Conservation (phyloP, 208 protist species). For the Crithidia bombi region DNA sequence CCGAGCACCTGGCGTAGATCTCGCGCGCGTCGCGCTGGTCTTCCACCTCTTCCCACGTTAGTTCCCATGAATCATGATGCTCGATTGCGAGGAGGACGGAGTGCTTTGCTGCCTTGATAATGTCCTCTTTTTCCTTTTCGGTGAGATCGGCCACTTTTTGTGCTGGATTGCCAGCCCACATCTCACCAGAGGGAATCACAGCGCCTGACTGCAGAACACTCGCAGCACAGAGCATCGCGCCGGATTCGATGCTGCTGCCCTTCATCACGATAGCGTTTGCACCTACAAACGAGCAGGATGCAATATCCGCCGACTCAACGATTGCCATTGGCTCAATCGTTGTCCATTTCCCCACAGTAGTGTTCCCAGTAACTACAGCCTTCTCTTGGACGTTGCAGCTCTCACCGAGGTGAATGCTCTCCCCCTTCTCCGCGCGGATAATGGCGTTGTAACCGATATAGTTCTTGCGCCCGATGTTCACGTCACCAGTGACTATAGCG, state of each 20-base stretch:
- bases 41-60: constrained; percentile 90
- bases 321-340: constrained; percentile 92
- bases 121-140: constrained; percentile 87
- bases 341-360: constrained; percentile 86
- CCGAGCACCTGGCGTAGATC: constrained; percentile 62
- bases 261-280: constrained; percentile 87
- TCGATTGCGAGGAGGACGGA: constrained; percentile 89
- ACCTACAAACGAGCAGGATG: constrained; percentile 90
- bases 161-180: constrained; percentile 93
- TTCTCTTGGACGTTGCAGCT: constrained; percentile 93
- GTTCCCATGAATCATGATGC: constrained; percentile 89
- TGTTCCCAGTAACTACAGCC: constrained; percentile 83
- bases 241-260: constrained; percentile 82
- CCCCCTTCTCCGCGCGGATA: constrained; percentile 78
- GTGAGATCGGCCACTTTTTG: constrained; percentile 87
- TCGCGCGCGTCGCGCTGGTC: constrained; percentile 81
- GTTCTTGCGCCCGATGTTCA: constrained; percentile 87
- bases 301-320: constrained; percentile 85
- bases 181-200: constrained; percentile 90
- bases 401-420: constrained; percentile 88
- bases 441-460: constrained; percentile 92
- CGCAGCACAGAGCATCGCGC: constrained; percentile 86
- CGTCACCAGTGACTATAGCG: constrained; percentile 83
- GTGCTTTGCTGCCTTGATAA: constrained; percentile 91
- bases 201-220: constrained; percentile 87